phyloP scores from a whole-genome alignment of 352 stramenopile species.

The Phytopythium chamaehyphon region DNA sequence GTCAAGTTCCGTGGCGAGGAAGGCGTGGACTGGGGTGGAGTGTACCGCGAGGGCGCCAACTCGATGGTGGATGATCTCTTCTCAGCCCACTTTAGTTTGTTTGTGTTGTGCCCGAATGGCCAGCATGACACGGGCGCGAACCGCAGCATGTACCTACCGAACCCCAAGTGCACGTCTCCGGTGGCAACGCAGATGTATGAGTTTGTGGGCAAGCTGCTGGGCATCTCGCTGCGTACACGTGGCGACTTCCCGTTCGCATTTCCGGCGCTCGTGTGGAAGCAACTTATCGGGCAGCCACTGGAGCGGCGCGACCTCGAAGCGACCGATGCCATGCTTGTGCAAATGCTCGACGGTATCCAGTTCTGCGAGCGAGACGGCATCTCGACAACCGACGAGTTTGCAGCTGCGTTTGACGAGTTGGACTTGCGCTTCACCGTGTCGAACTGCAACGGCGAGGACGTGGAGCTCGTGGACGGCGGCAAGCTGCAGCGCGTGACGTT shows the following conservation, averaged over 20 bases:
- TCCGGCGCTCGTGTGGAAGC: slow-evolving; percentile 92
- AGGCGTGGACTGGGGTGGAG: slow-evolving; percentile 86
- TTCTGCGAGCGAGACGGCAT: slow-evolving; percentile 83
- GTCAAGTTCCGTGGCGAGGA: slow-evolving; percentile 89
- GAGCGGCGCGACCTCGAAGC: slow-evolving; percentile 80
- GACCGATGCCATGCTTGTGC: slow-evolving; percentile 87
- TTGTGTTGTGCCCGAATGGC: slow-evolving; percentile 83
- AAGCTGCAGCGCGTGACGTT: slow-evolving; percentile 68
- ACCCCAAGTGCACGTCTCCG: slow-evolving; percentile 85
- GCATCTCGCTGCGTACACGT: slow-evolving; percentile 91
- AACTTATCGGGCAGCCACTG: slow-evolving; percentile 80
- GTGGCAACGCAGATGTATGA: slow-evolving; percentile 91
- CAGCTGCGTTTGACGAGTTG: slow-evolving; percentile 68
- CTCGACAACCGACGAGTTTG: slow-evolving; percentile 72
- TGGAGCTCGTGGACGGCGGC: slow-evolving; percentile 80
- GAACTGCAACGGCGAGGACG: slow-evolving; percentile 77
- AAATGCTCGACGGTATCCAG: slow-evolving; percentile 86
- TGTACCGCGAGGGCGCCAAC: slow-evolving; percentile 86
- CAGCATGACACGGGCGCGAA: slow-evolving; percentile 86
- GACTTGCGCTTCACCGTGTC: slow-evolving; percentile 80
- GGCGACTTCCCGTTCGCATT: slow-evolving; percentile 92
- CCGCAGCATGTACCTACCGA: slow-evolving; percentile 85
- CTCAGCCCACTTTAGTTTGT: slow-evolving; percentile 78
- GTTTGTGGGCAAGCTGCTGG: slow-evolving; percentile 93
- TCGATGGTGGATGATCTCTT: slow-evolving; percentile 90